These are phyloP conservation scores for Bipolaris bicolor DNA, from an alignment of 2,329 filamentous ascomycete genomes.

Conservation along the genomic window DNA sequence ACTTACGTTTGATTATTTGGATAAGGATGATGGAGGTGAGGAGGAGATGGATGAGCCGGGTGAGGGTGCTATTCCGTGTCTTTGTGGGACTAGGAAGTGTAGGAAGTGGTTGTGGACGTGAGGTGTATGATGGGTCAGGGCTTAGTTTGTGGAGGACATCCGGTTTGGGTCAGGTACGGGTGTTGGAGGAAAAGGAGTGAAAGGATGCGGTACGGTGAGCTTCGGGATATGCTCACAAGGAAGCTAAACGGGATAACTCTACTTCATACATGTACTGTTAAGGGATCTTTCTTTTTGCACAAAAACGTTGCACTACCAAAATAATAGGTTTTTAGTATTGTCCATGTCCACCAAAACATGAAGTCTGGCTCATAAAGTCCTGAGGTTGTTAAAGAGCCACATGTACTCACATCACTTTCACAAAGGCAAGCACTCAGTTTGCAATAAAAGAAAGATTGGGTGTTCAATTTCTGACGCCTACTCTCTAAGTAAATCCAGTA, in stretches of 20 bases:
- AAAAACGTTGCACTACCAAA: too few relatives aligned
- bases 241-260: too few relatives aligned
- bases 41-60: slow-evolving; percentile 59
- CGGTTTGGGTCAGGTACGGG: too few relatives aligned
- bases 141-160: not conserved
- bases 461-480: not conserved
- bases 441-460: not conserved
- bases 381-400: too few relatives aligned
- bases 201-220: too few relatives aligned
- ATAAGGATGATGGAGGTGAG: slow-evolving; percentile 66
- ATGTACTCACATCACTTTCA: not conserved
- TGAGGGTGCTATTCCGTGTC: slow-evolving; percentile 53
- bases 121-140: not conserved
- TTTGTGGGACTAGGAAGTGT: slow-evolving; percentile 70
- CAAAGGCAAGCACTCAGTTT: not conserved
- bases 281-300: too few relatives aligned
- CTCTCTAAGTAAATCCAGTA: not conserved
- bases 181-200: not conserved
- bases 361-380: too few relatives aligned
- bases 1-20: slow-evolving; percentile 80
- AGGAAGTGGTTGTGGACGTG: slow-evolving; percentile 70
- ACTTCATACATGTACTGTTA: too few relatives aligned
- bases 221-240: too few relatives aligned
- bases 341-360: too few relatives aligned
- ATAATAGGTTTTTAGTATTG: too few relatives aligned